Base-by-base conservation (phyloP, 495 filamentous ascomycete genomes). In the Neurospora sp. region DNA sequence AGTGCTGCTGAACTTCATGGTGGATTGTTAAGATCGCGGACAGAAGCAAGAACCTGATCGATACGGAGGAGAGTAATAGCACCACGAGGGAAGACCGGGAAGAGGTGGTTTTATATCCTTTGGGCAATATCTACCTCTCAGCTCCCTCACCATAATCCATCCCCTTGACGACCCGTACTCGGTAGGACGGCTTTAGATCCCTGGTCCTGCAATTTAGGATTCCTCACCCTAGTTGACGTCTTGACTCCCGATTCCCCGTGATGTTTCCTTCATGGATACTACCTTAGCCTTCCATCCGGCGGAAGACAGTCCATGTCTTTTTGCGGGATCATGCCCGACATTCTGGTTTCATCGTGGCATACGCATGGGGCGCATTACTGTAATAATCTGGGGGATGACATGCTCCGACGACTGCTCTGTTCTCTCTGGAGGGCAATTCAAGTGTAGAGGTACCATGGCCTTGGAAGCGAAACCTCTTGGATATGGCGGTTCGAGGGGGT, bases 1-100 rank as follows among this genome's bases (percentile, higher is more conserved):
- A 48, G 79, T 74, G 40, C 76, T 73, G 39, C 73, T 73, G 40
- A 77, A 59, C 78, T 84, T 84, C 82, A 84, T 84, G 24, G 24
- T 31, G 21, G 24, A 24, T 59, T 31, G 48, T 31, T 11, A 54
- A 28, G 15, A 40, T 0, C 17, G 39, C 17, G 9, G 38, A 39
- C 11, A 11, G 38, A 39, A 39, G 37, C 1, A 38, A 38, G 37
- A 13, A 13, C 2, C 39, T 39, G 39, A 40, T 17, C 10, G 45
- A 54, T 24, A 24, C 45, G 10, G 45, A 13, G 5, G 21, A 28
- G 4, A 54, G 4, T 11, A 54, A 5, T 9, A 59, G 24, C 21
- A 59, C 48, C 21, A 59, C 4, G 1, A 54, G 1, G 21, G 21
- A 13, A 2, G 24, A 59, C 4, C 0, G 1, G 43, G 48, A 59